Conservation (phyloP, 179 eudicot species). For the Patellifolia procumbens region DNA sequence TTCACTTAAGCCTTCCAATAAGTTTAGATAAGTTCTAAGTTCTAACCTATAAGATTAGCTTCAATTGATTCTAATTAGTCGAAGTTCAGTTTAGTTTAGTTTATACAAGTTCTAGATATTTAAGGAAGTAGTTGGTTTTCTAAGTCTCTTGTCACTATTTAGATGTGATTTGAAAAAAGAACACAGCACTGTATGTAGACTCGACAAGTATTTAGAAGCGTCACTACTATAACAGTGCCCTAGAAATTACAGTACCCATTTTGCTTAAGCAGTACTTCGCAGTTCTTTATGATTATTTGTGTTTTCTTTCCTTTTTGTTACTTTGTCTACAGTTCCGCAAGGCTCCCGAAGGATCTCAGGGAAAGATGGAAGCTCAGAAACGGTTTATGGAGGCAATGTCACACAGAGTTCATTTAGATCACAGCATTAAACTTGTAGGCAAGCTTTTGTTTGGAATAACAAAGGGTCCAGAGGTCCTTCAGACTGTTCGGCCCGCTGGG, state of each 20-base stretch:
- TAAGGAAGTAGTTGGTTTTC: no score
- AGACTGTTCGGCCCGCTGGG: slow-evolving; percentile 61
- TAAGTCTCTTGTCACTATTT: background rate
- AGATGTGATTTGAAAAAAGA: background rate
- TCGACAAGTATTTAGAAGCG: background rate
- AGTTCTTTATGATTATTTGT: background rate
- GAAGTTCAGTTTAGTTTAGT: no score
- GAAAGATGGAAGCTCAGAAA: slow-evolving; percentile 68
- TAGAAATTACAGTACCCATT: no score
- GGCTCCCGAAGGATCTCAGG: slow-evolving; percentile 81
- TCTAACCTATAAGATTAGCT: no score
- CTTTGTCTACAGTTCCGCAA: slow-evolving; percentile 58
- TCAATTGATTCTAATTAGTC: no score
- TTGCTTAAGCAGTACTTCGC: background rate
- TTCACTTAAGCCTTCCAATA: no score
- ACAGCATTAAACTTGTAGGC: slow-evolving; percentile 61
- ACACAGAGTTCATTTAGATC: slow-evolving; percentile 77
- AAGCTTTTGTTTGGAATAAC: slow-evolving; percentile 79
- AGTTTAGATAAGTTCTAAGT: no score
- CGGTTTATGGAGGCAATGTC: slow-evolving; percentile 73
- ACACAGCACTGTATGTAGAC: background rate
- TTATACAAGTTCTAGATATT: no score
- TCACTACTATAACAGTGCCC: no score
- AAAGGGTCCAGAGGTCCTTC: slow-evolving; percentile 59
- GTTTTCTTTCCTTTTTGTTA: background rate